Evolutionary conservation across 2,329 filamentous ascomycete genomes (phyloP), one percentile per base, ranked within the genome.

Genomic region (Chaetoscypha palmicola): DNA sequence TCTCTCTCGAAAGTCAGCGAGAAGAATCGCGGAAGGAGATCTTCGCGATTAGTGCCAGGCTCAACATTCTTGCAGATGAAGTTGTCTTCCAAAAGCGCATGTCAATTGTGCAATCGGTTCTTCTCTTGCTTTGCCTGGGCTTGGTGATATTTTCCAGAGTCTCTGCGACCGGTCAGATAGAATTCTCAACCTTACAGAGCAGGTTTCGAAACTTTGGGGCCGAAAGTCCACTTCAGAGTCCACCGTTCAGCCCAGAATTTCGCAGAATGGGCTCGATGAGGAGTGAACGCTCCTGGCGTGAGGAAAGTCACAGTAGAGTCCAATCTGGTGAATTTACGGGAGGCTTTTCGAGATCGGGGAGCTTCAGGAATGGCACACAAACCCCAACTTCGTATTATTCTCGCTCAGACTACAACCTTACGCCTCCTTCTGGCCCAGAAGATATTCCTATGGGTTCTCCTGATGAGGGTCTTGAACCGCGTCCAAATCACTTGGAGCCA

Each of bases 11-110:
- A 62, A 82, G 81, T 32, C 91, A 96, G 63, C 81, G 88, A 32
- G 85, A 94, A 59, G 82, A 88, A 54, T 86, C 86, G 12, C 80
- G 90, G 58, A 76, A 80, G 43, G 90, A 97, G 60, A 83, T 94
- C 48, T 73, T 89, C 32, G 90, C 90, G 2, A 73, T 97, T 41
- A 86, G 82, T 57, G 70, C 80, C 7, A 78, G 92, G 19, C 76
- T 98, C 31, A 90, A 86, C 46, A 73, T 97, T 23, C 75, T 98
- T 9, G 91, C 91, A n/a, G 91, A 97, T 58, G 92, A 98, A 64
- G 78, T 97, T 19, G 76, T 83, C 26, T 84, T 84, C 54, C 81
- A 84, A 65, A 96, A 96, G 66, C 78, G 91, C 48, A 94, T 97
- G 80, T 86, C 86, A 3, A 92, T 97, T 46, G 77, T 95, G 24